These are phyloP conservation scores for Apiospora rasikravindrae DNA, from an alignment of 2,329 filamentous ascomycete genomes.

Conservation along the genomic window DNA sequence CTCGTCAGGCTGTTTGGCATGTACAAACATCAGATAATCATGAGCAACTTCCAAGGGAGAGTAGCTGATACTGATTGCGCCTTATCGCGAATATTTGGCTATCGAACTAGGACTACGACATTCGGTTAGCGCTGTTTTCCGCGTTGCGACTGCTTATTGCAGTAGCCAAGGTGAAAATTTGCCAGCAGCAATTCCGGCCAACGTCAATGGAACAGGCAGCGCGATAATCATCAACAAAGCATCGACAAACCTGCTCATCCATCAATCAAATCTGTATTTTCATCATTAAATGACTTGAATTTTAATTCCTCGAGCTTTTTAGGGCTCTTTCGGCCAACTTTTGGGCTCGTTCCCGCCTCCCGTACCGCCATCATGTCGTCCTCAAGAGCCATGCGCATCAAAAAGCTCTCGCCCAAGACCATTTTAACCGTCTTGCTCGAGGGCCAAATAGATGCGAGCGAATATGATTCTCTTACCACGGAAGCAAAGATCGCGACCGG, in stretches of 20 bases:
- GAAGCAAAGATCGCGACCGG: constrained; percentile 90
- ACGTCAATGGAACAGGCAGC: constrained; percentile 18
- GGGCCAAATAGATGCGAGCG: constrained; percentile 83
- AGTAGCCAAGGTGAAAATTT: constrained; percentile 17
- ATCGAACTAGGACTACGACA: constrained; percentile 7
- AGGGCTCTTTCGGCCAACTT: constrained; percentile 55
- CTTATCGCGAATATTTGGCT: background rate
- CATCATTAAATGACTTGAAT: constrained; percentile 60
- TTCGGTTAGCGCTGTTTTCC: constrained; percentile 3
- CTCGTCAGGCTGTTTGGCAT: background rate
- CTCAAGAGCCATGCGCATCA: constrained; percentile 75
- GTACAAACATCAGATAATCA: background rate
- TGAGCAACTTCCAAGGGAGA: background rate
- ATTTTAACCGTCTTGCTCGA: constrained; percentile 86
- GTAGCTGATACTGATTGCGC: background rate
- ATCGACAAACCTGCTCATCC: constrained; percentile 34
- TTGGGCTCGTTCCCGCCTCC: constrained; percentile 38
- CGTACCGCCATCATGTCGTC: constrained; percentile 55
- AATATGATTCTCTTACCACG: constrained; percentile 86
- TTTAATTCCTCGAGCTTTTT: constrained; percentile 70
- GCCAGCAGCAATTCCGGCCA: constrained; percentile 17
- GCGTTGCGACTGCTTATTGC: constrained; percentile 14
- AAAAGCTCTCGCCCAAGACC: constrained; percentile 92
- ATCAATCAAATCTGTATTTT: constrained; percentile 46
- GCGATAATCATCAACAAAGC: constrained; percentile 21